Evolutionary conservation across 192 early-diverging fungal species (phyloP).

Genomic region (Geranomyces variabilis): DNA sequence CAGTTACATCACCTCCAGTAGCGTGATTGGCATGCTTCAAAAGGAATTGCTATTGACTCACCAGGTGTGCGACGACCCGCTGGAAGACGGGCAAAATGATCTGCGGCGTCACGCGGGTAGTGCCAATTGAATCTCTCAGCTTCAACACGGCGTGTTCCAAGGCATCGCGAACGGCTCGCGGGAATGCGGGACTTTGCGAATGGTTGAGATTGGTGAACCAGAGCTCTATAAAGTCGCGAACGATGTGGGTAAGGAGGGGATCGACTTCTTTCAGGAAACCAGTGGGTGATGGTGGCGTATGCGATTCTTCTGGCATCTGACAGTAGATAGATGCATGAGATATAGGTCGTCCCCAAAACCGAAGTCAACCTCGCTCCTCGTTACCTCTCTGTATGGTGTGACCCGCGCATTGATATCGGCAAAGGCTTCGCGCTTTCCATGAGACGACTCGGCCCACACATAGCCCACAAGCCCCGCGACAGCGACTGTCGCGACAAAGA

Average conservation of each 20-base stretch:
- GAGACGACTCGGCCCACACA: constrained; percentile 12
- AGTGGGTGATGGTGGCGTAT: neutral
- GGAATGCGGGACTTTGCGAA: constrained; percentile 43
- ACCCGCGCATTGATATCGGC: neutral
- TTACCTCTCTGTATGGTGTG: neutral
- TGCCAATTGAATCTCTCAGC: constrained; percentile 20
- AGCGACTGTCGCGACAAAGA: neutral
- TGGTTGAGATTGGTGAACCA: constrained; percentile 48
- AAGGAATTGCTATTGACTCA: too few species aligned
- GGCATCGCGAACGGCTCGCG: constrained; percentile 26
- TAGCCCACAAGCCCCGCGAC: constrained; percentile 5
- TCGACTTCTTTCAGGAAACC: constrained; percentile 15
- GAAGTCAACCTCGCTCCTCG: neutral
- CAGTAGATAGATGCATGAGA: neutral
- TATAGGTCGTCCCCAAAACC: neutral
- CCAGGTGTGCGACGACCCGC: constrained; percentile 40
- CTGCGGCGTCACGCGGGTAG: constrained; percentile 23
- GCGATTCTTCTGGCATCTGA: neutral
- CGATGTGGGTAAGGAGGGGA: constrained; percentile 36
- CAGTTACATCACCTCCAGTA: too few species aligned
- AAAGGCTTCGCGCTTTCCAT: neutral
- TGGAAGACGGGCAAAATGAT: constrained; percentile 37
- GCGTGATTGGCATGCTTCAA: neutral
- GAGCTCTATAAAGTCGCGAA: constrained; percentile 45
- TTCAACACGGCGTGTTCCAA: constrained; percentile 33